phyloP scores from a whole-genome alignment of 345 rosid genomes.

The Rhizophora apiculata region DNA sequence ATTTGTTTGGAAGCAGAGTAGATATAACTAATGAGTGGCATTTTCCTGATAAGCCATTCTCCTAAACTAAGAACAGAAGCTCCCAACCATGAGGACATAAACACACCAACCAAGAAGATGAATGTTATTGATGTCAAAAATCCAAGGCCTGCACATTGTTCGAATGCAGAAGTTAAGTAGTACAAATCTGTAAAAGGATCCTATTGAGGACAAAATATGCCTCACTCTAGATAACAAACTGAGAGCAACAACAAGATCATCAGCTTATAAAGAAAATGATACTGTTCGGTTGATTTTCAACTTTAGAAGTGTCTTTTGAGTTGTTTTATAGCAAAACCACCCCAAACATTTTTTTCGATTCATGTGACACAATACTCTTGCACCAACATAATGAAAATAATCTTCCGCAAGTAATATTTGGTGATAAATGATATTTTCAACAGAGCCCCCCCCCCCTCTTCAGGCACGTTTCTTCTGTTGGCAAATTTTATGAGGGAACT shows the following conservation, averaged over 20 bases:
- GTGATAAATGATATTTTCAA: no score
- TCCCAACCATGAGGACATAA: constrained; percentile 78
- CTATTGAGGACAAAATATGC: neutral
- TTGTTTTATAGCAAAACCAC: no score
- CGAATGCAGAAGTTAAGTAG: neutral
- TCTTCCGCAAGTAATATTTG: no score
- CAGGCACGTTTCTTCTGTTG: no score
- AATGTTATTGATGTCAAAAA: constrained; percentile 73
- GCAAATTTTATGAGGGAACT: no score
- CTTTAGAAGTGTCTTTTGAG: no score
- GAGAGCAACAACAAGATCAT: neutral
- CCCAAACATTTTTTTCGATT: no score
- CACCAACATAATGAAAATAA: no score
- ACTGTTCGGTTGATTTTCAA: no score
- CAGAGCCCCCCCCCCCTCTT: no score
- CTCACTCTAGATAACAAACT: neutral
- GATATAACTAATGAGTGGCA: constrained; percentile 67
- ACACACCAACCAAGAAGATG: constrained; percentile 64
- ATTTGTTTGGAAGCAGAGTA: constrained; percentile 80
- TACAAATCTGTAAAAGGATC: neutral
- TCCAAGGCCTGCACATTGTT: constrained; percentile 51
- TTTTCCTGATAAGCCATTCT: constrained; percentile 76
- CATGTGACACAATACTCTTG: no score
- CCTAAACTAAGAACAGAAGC: constrained; percentile 69
- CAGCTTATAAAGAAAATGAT: neutral